phyloP scores from a whole-genome alignment of 495 filamentous ascomycete genomes.

The Xylaria bambusicola region DNA sequence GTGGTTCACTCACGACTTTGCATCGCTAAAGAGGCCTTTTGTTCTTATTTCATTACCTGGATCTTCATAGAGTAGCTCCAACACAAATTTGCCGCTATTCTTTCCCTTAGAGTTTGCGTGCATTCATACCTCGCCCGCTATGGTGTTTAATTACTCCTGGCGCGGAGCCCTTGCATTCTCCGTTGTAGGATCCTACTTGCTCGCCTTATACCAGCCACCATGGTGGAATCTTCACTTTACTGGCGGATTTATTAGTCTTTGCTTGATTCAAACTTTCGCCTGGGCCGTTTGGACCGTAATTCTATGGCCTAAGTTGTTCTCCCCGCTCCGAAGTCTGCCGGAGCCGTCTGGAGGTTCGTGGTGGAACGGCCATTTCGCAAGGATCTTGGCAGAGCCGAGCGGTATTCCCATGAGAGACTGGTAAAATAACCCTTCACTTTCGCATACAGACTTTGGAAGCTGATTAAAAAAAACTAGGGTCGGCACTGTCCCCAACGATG shows the following conservation, averaged over 20 bases:
- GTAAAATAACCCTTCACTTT: constrained; percentile 26
- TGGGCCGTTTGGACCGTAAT: constrained; percentile 53
- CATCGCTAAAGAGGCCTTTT: too few species aligned
- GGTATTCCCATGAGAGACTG: constrained; percentile 66
- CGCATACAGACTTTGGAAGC: constrained; percentile 3
- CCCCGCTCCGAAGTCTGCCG: constrained; percentile 69
- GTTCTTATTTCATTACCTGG: neutral
- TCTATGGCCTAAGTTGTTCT: constrained; percentile 71
- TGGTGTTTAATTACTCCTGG: constrained; percentile 31
- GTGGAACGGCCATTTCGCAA: constrained; percentile 57
- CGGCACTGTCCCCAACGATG: constrained; percentile 77
- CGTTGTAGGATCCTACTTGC: constrained; percentile 34
- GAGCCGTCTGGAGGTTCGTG: constrained; percentile 47
- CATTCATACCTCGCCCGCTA: constrained; percentile 1
- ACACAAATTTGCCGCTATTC: neutral
- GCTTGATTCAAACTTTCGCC: constrained; percentile 27
- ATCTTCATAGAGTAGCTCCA: neutral
- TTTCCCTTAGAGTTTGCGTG: too few species aligned
- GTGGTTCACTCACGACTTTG: too few species aligned
- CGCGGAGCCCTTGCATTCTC: constrained; percentile 27
- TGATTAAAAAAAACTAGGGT: constrained; percentile 49
- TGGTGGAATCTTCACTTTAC: constrained; percentile 31
- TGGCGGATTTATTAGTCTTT: constrained; percentile 27
- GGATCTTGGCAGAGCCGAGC: constrained; percentile 58
- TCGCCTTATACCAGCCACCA: constrained; percentile 28